Base-by-base conservation (phyloP, 768 basidiomycete species). In the Mycena rebaudengoi region DNA sequence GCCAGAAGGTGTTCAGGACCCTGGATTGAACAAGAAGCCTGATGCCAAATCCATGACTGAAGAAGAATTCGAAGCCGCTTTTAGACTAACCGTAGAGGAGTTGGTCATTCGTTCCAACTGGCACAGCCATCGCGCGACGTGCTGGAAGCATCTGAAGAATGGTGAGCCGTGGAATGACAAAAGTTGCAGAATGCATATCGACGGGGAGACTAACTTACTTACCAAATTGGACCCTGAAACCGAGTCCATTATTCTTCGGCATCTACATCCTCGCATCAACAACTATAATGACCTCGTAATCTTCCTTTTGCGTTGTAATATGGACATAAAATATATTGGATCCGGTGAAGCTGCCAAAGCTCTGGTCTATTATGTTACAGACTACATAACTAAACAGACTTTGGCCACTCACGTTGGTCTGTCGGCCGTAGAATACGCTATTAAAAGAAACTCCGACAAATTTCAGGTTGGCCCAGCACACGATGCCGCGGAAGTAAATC, bases 341-440 rank as follows among this genome's bases (percentile, higher is more conserved):
- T 78, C 76, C 0, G 76, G 78, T 0, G 60, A 67, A 18, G 70
- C 72, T 5, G 76, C 76, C 0, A 78, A 75, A 43, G 76, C 76
- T 0, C 64, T 75, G 0, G 35, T 79, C 23, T 78, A 71, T 54
- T 80, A 80, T 40, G 65, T 80, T 5, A 78, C 79, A 0, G 79
- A 79, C 54, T 80, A 80, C 51, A 74, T 79, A n/a, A 78, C 79
- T 0, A 80, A 79, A 49, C 16, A 60, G 3, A 30, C 52, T 1
- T n/a, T 77, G 0, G 60, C 72, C 1, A 46, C 69, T 0, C 67
- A 77, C 41, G 59, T 63, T 18, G 63, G 71, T 13, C 44, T 72
- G 4, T 49, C 45, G 0, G 68, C 67, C 0, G 8, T 70, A 0
- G 29, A 40, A 23, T 40, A 59, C 43, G 68, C 71, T 0, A 60